A percentile compares a stretch with the other conserved stretches of the same genome.
Evolutionary conservation across 2,329 filamentous ascomycete genomes (phyloP).

Genomic region (Apiospora kogelbergensis): DNA sequence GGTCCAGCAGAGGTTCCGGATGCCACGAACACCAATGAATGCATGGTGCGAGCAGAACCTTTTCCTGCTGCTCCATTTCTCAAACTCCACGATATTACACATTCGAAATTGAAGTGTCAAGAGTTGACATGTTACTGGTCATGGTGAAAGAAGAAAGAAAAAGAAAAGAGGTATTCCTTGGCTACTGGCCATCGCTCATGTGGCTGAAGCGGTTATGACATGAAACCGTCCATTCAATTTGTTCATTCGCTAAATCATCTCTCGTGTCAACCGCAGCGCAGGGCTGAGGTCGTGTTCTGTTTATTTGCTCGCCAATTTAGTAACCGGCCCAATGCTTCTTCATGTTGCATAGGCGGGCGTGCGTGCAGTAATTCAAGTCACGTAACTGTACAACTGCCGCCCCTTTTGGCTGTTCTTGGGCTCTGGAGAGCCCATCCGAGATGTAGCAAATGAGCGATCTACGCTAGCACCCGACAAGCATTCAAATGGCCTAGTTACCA

Average conservation of each 20-base stretch:
- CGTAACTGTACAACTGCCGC: neutral
- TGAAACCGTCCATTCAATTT: neutral
- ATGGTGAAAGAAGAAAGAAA: neutral
- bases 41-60: neutral
- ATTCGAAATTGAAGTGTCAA: neutral
- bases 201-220: slow-evolving; percentile 1
- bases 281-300: neutral
- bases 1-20: neutral
- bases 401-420: neutral
- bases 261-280: neutral
- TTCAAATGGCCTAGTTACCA: neutral
- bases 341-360: neutral
- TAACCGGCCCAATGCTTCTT: neutral
- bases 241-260: slow-evolving; percentile 3
- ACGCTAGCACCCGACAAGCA: neutral
- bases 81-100: neutral
- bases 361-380: neutral
- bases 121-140: slow-evolving; percentile 5
- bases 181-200: neutral
- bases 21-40: neutral
- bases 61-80: neutral
- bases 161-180: neutral
- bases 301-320: neutral
- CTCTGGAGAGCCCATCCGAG: slow-evolving; percentile 1
- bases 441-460: slow-evolving; percentile 6